Base-by-base conservation (phyloP, 2,329 filamentous ascomycete genomes). In the Alternaria viburni region DNA sequence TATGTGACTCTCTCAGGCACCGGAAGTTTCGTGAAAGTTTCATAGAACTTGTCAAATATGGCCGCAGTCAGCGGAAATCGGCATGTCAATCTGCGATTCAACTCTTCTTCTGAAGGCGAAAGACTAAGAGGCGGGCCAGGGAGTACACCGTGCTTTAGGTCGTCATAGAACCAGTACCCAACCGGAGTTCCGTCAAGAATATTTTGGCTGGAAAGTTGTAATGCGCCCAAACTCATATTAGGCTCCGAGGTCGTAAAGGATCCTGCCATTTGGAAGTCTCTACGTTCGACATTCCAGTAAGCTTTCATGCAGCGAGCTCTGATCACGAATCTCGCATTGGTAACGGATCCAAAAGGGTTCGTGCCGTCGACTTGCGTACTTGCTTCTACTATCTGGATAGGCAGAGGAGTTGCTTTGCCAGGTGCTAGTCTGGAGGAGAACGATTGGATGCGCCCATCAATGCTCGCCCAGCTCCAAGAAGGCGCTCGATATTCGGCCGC, bases 121-220 rank as follows among this genome's bases (percentile, higher is more conserved):
- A 3, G 15, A 41, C 36, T 5, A 3, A 41, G 36, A 41, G 36
- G n/a, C 36, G 36, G 36, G 36, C 36, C 36, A 17, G 36, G 36
- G 3, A 41, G 36, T 10, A 41, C 36, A 41, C 36, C 36, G 6
- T 41, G 9, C 36, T 41, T 41, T 41, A 4, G 36, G 3, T 41
- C 36, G 36, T 41, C 36, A 3, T 41, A 41, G 36, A 0, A 1
- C 36, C 36, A 41, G 0, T 1, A 41, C 8, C 36, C 36, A 41
- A 9, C n/a, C n/a, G 36, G 6, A 17, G 9, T 41, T 6, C 36
- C 36, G n/a, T 3, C 36, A 3, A 41, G 36, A 41, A 15, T 41
- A 41, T 3, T 0, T 15, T 2, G 8, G 8, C 8, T 0, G 32
- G 4, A n/a, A 15, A 41, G 1, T 0, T 10, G 2, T 10, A 41